A percentile compares a stretch with the other conserved stretches of the same genome.
Evolutionary conservation across 164 flowering plant genomes (phyloP).

Genomic region (Liriodendron chinense): DNA sequence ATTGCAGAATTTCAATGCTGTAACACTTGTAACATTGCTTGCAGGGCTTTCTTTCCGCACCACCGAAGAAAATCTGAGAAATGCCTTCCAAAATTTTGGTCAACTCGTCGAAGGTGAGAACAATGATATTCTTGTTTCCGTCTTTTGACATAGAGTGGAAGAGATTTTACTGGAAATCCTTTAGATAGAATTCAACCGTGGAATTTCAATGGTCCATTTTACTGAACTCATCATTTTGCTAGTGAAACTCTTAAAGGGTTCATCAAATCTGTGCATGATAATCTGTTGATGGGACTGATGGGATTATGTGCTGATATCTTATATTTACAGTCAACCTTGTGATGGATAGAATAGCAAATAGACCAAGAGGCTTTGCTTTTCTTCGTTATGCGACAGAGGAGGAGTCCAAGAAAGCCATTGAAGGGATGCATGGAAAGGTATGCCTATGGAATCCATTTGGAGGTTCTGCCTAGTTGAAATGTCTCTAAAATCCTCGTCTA

Average conservation of each 20-base stretch:
- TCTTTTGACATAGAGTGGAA: background rate
- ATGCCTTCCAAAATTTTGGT: conserved; percentile 75
- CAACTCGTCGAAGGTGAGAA: conserved; percentile 67
- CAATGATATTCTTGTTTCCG: background rate
- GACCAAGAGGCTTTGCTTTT: conserved; percentile 97
- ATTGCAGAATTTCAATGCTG: background rate
- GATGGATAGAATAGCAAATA: conserved; percentile 87
- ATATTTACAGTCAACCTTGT: conserved; percentile 66
- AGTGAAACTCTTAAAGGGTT: background rate
- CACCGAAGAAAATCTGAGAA: conserved; percentile 71
- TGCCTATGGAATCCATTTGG: background rate
- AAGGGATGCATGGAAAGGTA: conserved; percentile 99
- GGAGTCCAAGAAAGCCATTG: conserved; percentile 78
- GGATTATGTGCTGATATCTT: background rate
- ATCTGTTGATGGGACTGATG: background rate
- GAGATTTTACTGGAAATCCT: background rate
- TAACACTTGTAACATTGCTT: background rate
- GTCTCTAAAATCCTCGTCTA: background rate
- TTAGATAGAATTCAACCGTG: background rate
- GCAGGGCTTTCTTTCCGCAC: conserved; percentile 93
- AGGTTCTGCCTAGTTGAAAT: background rate
- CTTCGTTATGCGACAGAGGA: conserved; percentile 76
- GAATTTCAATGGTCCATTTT: background rate
- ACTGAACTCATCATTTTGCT: background rate
- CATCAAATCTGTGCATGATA: background rate